These are phyloP conservation scores for Quercus robur DNA, from an alignment of 306 rosid genomes.

Conservation along the genomic window DNA sequence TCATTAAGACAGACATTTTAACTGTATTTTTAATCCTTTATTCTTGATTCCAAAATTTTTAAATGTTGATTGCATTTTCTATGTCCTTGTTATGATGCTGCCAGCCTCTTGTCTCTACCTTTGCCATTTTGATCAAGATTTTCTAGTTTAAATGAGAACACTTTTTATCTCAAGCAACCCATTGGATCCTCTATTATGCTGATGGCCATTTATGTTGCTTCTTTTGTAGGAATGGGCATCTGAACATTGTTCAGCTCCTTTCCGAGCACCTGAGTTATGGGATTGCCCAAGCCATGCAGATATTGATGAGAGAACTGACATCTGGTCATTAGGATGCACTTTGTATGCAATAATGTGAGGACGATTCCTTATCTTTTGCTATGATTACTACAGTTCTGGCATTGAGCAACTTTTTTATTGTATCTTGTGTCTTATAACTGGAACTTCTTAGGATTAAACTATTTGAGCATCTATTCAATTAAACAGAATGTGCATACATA, in stretches of 20 bases:
- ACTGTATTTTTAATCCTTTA: neutral
- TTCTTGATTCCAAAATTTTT: no score
- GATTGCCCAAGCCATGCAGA: constrained; percentile 90
- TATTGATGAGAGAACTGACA: constrained; percentile 92
- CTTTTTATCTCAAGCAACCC: constrained; percentile 19
- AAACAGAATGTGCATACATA: neutral
- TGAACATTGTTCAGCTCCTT: constrained; percentile 96
- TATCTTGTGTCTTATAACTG: neutral
- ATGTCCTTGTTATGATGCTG: constrained; percentile 5
- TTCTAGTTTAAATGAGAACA: constrained; percentile 10
- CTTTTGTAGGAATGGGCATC: constrained; percentile 91
- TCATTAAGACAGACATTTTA: neutral
- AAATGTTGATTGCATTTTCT: neutral
- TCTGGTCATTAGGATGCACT: constrained; percentile 99
- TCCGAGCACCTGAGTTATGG: constrained; percentile 99
- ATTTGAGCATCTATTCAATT: neutral
- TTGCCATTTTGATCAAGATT: constrained; percentile 1
- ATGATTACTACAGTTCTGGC: constrained; percentile 4
- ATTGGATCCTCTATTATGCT: constrained; percentile 19
- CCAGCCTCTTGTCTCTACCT: constrained; percentile 1
- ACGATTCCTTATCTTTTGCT: constrained; percentile 13
- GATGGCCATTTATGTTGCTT: constrained; percentile 18
- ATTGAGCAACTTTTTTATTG: neutral
- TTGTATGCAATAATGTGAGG: constrained; percentile 94
- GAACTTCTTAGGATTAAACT: neutral